Evolutionary conservation across 768 basidiomycete species (phyloP).

Genomic region (Tulasnella sp.): DNA sequence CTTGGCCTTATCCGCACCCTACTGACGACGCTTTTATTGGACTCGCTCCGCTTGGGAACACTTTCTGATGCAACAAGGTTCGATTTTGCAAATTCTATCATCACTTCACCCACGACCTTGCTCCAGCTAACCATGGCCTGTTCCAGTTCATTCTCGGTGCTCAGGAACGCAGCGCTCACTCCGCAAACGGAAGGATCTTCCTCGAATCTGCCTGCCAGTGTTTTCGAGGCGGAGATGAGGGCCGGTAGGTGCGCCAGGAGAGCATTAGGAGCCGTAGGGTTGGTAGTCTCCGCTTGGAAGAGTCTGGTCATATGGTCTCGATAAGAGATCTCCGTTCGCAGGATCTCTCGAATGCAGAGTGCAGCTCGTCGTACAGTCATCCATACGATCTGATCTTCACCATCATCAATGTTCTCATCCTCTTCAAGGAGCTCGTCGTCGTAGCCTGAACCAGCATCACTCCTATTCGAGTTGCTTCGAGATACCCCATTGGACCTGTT

Average conservation of each 20-base stretch:
- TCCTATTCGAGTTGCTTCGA: not conserved
- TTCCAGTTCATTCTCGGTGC: conserved; percentile 40
- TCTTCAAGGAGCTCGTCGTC: not conserved
- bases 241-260: conserved; percentile 41
- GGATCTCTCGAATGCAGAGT: conserved; percentile 29
- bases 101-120: conserved; percentile 36
- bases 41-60: conserved; percentile 15
- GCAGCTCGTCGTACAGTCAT: conserved; percentile 12
- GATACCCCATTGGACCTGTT: not conserved
- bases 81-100: conserved; percentile 18
- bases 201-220: conserved; percentile 38
- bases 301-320: conserved; percentile 30
- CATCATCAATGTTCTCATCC: conserved; percentile 1
- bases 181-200: conserved; percentile 55
- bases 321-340: conserved; percentile 37
- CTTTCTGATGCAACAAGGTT: not conserved
- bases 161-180: conserved; percentile 46
- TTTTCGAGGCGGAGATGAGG: conserved; percentile 39
- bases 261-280: conserved; percentile 32
- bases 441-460: not conserved
- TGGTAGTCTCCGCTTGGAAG: conserved; percentile 23
- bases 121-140: conserved; percentile 45
- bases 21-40: conserved; percentile 1
- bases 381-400: conserved; percentile 14
- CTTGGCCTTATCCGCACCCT: not conserved